These are phyloP conservation scores for Cryptococcus sp. DNA, from an alignment of 1,284 basidiomycete species.

Conservation along the genomic window DNA sequence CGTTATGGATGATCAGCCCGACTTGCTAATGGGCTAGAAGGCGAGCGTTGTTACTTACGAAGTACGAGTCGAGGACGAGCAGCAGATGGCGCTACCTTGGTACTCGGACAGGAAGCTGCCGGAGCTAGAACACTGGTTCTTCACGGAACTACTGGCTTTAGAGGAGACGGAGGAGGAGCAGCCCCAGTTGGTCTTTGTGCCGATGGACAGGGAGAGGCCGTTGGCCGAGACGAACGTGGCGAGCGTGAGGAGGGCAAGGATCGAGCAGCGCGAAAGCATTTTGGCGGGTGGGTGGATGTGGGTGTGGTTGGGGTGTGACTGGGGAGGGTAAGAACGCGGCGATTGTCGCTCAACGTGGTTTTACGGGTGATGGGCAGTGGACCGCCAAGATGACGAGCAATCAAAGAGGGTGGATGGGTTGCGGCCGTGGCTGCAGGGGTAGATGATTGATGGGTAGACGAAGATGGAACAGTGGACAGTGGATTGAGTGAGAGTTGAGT, in stretches of 20 bases:
- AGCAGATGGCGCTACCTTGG: constrained; percentile 14
- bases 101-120: constrained; percentile 22
- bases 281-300: not conserved
- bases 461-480: not conserved
- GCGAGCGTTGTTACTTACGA: constrained; percentile 12
- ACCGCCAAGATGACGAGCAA: not conserved
- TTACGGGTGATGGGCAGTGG: too few species aligned
- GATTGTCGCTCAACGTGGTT: not conserved
- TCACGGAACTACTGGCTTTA: constrained; percentile 8
- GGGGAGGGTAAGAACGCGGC: not conserved
- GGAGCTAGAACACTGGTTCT: constrained; percentile 13
- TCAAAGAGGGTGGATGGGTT: not conserved
- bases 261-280: constrained; percentile 16
- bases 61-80: constrained; percentile 15
- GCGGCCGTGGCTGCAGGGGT: not conserved
- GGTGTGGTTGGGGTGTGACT: not conserved
- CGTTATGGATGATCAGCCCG: not conserved
- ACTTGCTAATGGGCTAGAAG: not conserved
- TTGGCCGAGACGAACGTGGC: constrained; percentile 18
- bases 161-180: constrained; percentile 10
- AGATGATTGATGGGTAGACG: not conserved
- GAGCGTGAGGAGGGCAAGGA: constrained; percentile 22
- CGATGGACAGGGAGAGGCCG: constrained; percentile 12
- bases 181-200: constrained; percentile 22
- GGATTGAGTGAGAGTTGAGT: not conserved